Conservation (phyloP, 2,329 filamentous ascomycete genomes). For the Dothideomycetidae sp. region DNA sequence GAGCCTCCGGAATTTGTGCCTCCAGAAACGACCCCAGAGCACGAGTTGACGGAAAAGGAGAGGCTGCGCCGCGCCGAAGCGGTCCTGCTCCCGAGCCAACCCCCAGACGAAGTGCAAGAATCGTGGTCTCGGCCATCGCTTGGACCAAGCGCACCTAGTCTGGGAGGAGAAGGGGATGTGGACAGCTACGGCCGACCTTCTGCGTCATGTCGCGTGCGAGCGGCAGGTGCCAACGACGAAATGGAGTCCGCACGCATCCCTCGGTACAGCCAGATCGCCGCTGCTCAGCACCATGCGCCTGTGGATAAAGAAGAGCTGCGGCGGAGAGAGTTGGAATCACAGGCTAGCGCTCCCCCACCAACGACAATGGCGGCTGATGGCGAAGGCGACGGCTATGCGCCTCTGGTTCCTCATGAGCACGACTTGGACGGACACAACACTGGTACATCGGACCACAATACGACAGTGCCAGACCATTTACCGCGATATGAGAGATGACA, state of each 20-base stretch:
- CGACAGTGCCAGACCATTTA: constrained; percentile 5
- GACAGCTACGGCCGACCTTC: not conserved
- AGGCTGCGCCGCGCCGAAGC: constrained; percentile 63
- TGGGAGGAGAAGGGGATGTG: constrained; percentile 1
- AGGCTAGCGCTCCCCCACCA: constrained; percentile 27
- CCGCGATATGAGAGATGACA: constrained; percentile 10
- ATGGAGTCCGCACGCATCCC: constrained; percentile 31
- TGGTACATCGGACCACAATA: not conserved
- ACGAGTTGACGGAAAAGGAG: constrained; percentile 65
- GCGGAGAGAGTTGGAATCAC: constrained; percentile 26
- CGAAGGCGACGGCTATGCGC: not conserved
- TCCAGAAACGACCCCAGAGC: constrained; percentile 46
- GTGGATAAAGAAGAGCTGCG: constrained; percentile 62
- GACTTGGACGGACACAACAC: not conserved
- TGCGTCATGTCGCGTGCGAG: not conserved
- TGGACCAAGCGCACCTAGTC: constrained; percentile 6
- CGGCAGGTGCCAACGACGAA: constrained; percentile 14
- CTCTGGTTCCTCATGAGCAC: constrained; percentile 2
- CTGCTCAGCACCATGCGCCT: constrained; percentile 3
- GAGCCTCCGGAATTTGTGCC: constrained; percentile 23
- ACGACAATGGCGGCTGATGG: not conserved
- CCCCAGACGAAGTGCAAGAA: constrained; percentile 33
- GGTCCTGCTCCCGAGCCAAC: constrained; percentile 66
- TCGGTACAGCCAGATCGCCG: constrained; percentile 15
- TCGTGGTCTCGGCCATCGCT: not conserved